Evolutionary conservation across 1,284 basidiomycete genomes (phyloP).

Genomic region (Cutaneotrichosporon cyanovorans): DNA sequence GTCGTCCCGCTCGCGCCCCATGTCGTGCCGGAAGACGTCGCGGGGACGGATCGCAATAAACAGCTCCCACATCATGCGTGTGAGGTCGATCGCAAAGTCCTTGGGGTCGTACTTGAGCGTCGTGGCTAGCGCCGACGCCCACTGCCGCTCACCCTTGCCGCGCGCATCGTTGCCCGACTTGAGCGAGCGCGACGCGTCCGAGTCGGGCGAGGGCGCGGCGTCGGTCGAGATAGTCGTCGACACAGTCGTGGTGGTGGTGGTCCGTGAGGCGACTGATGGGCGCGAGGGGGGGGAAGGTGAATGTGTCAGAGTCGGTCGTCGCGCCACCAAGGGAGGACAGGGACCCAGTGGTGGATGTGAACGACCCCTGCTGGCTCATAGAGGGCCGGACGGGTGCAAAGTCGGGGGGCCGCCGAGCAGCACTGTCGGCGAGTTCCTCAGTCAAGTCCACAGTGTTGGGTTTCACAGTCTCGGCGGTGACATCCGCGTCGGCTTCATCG

Average conservation of each 20-base stretch:
- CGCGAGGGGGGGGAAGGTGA: too few relatives aligned
- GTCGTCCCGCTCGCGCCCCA: constrained; percentile 40
- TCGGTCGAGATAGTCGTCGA: constrained; percentile 17
- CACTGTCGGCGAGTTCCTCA: too few relatives aligned
- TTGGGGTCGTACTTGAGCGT: constrained; percentile 27
- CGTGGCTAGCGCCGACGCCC: constrained; percentile 10
- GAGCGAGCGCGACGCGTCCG: constrained; percentile 8
- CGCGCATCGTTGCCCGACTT: constrained; percentile 7
- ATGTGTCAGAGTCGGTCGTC: too few relatives aligned
- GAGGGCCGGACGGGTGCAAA: too few relatives aligned
- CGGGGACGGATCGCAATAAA: constrained; percentile 39
- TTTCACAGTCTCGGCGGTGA: background rate
- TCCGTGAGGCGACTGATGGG: too few relatives aligned
- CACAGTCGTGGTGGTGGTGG: too few relatives aligned
- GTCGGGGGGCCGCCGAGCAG: too few relatives aligned
- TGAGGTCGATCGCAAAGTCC: constrained; percentile 41
- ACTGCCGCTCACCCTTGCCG: constrained; percentile 4
- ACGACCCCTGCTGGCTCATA: too few relatives aligned
- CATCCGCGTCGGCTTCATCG: too few relatives aligned
- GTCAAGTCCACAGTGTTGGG: too few relatives aligned
- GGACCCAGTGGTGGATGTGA: too few relatives aligned
- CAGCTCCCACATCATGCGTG: constrained; percentile 41
- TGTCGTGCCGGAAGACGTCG: constrained; percentile 42
- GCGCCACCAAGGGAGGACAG: too few relatives aligned
- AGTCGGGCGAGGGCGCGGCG: constrained; percentile 1